Evolutionary conservation across 345 rosid species (phyloP), one percentile per base, ranked within the genome.

Genomic region (Draba incana): DNA sequence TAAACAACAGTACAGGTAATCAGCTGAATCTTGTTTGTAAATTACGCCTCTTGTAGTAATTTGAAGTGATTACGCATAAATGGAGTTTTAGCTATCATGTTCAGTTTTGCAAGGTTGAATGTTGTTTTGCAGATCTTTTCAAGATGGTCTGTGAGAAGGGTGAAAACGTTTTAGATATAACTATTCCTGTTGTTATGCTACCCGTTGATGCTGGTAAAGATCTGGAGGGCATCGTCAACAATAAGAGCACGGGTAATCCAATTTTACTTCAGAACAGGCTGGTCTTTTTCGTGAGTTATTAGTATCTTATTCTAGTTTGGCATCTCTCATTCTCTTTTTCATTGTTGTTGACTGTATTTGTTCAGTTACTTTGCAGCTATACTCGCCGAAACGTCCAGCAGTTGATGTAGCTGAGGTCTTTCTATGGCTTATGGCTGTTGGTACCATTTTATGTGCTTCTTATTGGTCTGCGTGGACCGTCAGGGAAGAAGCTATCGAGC

Each of bases 331-430:
- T 23, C 16, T 31, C 44, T 28, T 8, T 49, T 31, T 49, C 14
- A 11, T 2, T 69, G 31, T 49, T 44, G 37, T 56, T 57, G 72
- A 65, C 72, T 56, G 28, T 64, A 15, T 68, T 30, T 71, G 71
- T 78, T 76, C 92, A 94, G 99, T 94, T 81, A 74, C 79, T 56
- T 84, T 94, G 77, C 92, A 86, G 76, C 74, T 91, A 46, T 94
- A 91, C 83, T 91, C 99, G 27, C 99, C 99, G 10, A 80, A 48
- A 65, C 97, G 99, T 43, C 96, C 97, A 15, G 72, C 82, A 20
- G 95, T 94, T 68, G 99, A 94, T 60, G 88, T 91, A 70, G 97
- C 99, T 42, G 99, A 94, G 87, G 96, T 94, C 56, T 94, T 94
- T 72, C 77, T 94, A 23, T 94, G 99, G 99, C 93, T 94, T 64